Evolutionary conservation across 129 eudicot species (phyloP).

Genomic region (Calendula officinalis): DNA sequence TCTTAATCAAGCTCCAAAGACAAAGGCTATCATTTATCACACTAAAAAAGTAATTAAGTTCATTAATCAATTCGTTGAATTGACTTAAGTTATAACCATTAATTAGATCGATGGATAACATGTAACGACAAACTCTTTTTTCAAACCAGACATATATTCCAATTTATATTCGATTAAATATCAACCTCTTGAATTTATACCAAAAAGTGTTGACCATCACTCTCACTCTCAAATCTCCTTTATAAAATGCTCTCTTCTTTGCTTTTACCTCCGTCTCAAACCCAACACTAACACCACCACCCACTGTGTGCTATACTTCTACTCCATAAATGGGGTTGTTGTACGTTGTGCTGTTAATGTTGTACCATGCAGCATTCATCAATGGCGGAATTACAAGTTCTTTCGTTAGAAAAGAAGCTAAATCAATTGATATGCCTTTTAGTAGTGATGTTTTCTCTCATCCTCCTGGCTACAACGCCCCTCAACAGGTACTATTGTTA

Average conservation of each 20-base stretch:
- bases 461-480: constrained; percentile 88
- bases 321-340: constrained; percentile 10
- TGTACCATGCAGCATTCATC: constrained; percentile 26
- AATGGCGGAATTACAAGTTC: constrained; percentile 63
- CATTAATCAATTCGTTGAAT: too few species aligned
- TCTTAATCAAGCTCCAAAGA: too few species aligned
- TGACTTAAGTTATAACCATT: too few species aligned
- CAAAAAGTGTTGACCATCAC: constrained; percentile 19
- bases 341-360: not conserved
- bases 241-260: constrained; percentile 6
- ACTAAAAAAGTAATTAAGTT: too few species aligned
- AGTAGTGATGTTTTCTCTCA: constrained; percentile 64
- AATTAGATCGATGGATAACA: constrained; percentile 8
- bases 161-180: constrained; percentile 2
- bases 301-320: not conserved
- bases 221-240: not conserved
- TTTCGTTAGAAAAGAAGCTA: constrained; percentile 53
- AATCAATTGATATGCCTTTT: constrained; percentile 66
- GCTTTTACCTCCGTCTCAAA: constrained; percentile 11
- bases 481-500: constrained; percentile 66
- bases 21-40: too few species aligned
- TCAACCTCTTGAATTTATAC: constrained; percentile 16
- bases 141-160: constrained; percentile 21
- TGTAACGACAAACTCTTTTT: constrained; percentile 11
- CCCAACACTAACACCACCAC: constrained; percentile 1